Conservation (phyloP, 2,329 filamentous ascomycete species). For the Leptodontidium sp. region DNA sequence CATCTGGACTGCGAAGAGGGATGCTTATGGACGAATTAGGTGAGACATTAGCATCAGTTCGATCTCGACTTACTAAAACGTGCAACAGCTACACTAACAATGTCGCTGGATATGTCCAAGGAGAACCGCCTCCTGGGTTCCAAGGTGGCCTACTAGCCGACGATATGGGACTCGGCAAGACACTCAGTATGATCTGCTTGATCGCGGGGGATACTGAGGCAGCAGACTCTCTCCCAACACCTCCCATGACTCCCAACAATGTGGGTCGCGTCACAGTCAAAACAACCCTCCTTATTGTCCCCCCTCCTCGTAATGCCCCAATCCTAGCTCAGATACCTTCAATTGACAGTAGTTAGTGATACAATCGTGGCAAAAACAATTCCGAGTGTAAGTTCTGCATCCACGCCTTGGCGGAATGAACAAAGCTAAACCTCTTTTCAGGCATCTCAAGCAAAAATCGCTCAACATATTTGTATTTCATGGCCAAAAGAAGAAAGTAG, state of each 20-base stretch:
- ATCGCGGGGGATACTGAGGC: too few species aligned
- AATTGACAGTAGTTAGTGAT: not conserved
- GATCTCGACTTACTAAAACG: too few species aligned
- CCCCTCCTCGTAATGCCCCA: not conserved
- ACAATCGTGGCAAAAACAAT: constrained; percentile 2
- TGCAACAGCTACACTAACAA: constrained; percentile 36
- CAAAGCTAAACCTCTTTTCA: too few species aligned
- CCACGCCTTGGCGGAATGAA: too few species aligned
- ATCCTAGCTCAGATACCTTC: not conserved
- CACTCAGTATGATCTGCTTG: constrained; percentile 56
- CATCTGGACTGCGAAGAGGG: constrained; percentile 29
- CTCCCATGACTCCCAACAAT: not conserved
- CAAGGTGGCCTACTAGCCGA: constrained; percentile 83
- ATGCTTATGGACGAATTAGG: constrained; percentile 12
- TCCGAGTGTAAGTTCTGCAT: not conserved
- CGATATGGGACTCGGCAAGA: constrained; percentile 99
- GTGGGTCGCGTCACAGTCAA: not conserved
- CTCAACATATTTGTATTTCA: not conserved
- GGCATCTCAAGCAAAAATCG: not conserved
- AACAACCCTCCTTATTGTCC: not conserved
- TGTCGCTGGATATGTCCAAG: constrained; percentile 17
- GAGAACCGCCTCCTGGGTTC: constrained; percentile 27
- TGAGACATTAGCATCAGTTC: not conserved
- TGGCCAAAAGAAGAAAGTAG: not conserved
- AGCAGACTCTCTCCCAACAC: not conserved